A percentile compares a stretch with the other conserved stretches of the same genome.
Conservation (phyloP, 805 yeast genomes). For the Candida nonsorbophila region DNA sequence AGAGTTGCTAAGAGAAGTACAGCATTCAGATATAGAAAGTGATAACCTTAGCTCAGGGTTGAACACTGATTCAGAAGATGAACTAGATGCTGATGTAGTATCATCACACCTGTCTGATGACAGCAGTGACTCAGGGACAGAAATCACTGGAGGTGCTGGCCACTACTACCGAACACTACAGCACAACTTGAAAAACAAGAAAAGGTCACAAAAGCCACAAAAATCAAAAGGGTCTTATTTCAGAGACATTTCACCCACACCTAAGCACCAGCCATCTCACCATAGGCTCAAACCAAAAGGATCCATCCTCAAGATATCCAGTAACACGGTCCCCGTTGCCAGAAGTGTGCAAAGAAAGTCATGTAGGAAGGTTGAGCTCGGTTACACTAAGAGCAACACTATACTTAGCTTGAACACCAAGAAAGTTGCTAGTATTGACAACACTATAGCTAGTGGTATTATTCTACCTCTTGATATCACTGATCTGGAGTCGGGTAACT, state of each 20-base stretch:
- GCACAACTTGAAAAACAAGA: constrained; percentile 10
- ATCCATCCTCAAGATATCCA: constrained; percentile 29
- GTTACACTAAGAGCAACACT: too few species aligned
- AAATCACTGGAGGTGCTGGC: constrained; percentile 5
- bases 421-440: too few species aligned
- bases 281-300: constrained; percentile 34
- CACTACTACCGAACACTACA: constrained; percentile 12
- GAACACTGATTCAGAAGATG: constrained; percentile 16
- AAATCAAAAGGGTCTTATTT: constrained; percentile 1
- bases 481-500: too few species aligned
- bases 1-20: too few species aligned
- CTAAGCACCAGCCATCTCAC: constrained; percentile 39
- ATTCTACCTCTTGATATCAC: too few species aligned
- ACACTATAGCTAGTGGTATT: constrained; percentile 2
- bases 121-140: constrained; percentile 2
- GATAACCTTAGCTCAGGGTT: too few species aligned
- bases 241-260: constrained; percentile 23
- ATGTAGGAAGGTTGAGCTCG: constrained; percentile 1
- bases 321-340: not conserved
- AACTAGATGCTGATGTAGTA: constrained; percentile 4
- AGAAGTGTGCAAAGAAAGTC: not conserved
- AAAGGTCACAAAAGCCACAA: constrained; percentile 6
- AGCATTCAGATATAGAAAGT: too few species aligned
- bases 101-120: constrained; percentile 8
- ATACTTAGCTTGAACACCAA: too few species aligned